Conservation (phyloP, 2,329 filamentous ascomycete species). For the Curvularia eragrostidis region DNA sequence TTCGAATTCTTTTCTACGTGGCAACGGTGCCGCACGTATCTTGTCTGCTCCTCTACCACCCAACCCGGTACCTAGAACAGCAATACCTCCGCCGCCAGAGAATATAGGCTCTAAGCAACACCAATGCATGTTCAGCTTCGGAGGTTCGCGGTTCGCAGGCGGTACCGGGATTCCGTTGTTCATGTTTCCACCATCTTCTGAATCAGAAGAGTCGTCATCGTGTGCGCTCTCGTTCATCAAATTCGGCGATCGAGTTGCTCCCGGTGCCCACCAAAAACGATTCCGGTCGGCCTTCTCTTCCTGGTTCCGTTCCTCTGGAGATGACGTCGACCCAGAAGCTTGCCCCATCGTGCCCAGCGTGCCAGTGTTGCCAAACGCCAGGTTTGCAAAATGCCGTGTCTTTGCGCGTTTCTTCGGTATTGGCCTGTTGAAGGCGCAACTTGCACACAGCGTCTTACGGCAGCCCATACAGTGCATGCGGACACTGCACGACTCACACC, state of each 20-base stretch:
- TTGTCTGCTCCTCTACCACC: slow-evolving; percentile 61
- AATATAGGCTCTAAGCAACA: slow-evolving; percentile 67
- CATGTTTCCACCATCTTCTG: slow-evolving; percentile 44
- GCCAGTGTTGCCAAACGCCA: slow-evolving; percentile 44
- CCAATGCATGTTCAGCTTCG: slow-evolving; percentile 64
- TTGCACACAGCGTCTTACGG: slow-evolving; percentile 65
- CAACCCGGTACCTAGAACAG: slow-evolving; percentile 57
- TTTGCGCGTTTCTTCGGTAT: slow-evolving; percentile 53
- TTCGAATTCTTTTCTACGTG: slow-evolving; percentile 61
- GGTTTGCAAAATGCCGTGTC: slow-evolving; percentile 47
- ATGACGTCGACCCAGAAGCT: slow-evolving; percentile 38
- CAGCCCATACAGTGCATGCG: slow-evolving; percentile 68
- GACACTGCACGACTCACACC: slow-evolving; percentile 67
- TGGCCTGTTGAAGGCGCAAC: slow-evolving; percentile 64
- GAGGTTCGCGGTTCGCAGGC: slow-evolving; percentile 49
- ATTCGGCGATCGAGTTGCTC: slow-evolving; percentile 62
- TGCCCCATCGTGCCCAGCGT: slow-evolving; percentile 39
- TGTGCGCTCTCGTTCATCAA: slow-evolving; percentile 62
- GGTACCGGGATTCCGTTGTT: slow-evolving; percentile 47
- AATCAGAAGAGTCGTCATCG: slow-evolving; percentile 49
- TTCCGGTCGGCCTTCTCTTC: slow-evolving; percentile 37
- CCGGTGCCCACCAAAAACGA: slow-evolving; percentile 66
- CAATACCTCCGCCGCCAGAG: slow-evolving; percentile 65
- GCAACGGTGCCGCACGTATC: slow-evolving; percentile 63
- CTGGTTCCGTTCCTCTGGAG: slow-evolving; percentile 31